Evolutionary conservation across 116 monocot species (phyloP).

Genomic region (Dioscorea cayenensis): DNA sequence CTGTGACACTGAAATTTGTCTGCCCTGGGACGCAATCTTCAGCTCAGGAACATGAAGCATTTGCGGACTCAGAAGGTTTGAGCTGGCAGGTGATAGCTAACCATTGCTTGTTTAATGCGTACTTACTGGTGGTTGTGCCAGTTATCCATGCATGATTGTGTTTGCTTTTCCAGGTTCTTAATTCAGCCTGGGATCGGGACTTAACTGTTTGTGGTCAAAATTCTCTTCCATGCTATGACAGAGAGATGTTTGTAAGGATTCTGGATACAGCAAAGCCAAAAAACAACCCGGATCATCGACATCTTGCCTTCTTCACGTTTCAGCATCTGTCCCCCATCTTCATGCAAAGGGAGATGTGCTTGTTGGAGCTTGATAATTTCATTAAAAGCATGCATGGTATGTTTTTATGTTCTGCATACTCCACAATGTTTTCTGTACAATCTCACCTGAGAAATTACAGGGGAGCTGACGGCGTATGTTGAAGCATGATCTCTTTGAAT

Average conservation of each 20-base stretch:
- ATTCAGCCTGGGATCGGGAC: conserved; percentile 63
- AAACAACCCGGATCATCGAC: conserved; percentile 64
- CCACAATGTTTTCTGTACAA: neutral
- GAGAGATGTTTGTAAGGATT: conserved; percentile 38
- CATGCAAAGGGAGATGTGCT: conserved; percentile 39
- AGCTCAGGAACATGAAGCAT: conserved; percentile 37
- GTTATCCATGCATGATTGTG: neutral
- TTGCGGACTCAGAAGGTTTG: conserved; percentile 62
- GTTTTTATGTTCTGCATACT: neutral
- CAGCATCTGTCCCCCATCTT: conserved; percentile 29
- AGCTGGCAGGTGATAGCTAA: conserved; percentile 62
- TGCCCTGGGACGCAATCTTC: conserved; percentile 21
- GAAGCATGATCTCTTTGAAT: conserved; percentile 4
- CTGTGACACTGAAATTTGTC: conserved; percentile 50
- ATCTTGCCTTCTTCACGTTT: conserved; percentile 58
- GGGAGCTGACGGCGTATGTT: conserved; percentile 6
- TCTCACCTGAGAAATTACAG: conserved; percentile 1
- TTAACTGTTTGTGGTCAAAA: conserved; percentile 48
- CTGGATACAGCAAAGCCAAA: conserved; percentile 58
- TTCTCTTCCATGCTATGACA: conserved; percentile 37
- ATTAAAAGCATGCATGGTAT: conserved; percentile 89
- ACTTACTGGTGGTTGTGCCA: neutral
- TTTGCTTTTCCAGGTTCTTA: conserved; percentile 42
- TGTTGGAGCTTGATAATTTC: conserved; percentile 49
- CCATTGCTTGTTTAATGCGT: neutral